A percentile compares a stretch with the other conserved stretches of the same genome.
Conservation (phyloP, 495 filamentous ascomycete genomes). For the Letharia lupina region DNA sequence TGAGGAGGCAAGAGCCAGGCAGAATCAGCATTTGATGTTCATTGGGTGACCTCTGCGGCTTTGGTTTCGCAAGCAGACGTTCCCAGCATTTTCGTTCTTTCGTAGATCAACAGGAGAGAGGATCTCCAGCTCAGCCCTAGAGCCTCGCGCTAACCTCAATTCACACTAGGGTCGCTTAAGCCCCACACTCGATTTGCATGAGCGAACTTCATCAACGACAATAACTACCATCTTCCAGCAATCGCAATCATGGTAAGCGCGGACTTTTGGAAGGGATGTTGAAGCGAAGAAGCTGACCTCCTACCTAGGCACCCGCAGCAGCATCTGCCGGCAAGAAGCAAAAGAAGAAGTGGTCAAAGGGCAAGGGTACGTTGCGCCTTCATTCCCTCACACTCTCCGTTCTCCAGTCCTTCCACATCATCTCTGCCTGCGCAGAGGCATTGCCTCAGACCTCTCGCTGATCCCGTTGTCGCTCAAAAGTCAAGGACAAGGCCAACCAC, state of each 20-base stretch:
- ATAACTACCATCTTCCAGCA: background rate
- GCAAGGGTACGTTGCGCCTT: slow-evolving; percentile 64
- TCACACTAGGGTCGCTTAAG: slow-evolving; percentile 13
- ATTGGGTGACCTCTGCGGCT: no score
- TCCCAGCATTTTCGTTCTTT: no score
- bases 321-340: slow-evolving; percentile 87
- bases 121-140: background rate
- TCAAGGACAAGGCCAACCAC: slow-evolving; percentile 99
- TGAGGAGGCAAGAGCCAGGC: background rate
- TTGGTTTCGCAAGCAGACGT: background rate
- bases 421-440: background rate
- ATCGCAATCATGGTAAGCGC: slow-evolving; percentile 15
- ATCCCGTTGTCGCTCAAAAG: slow-evolving; percentile 39
- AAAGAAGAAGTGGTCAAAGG: slow-evolving; percentile 99
- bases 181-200: slow-evolving; percentile 14
- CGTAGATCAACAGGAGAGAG: background rate
- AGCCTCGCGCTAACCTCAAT: background rate
- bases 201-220: slow-evolving; percentile 3
- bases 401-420: background rate
- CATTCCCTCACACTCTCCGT: background rate
- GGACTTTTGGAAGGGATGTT: background rate
- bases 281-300: slow-evolving; percentile 11
- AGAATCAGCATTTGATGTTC: background rate
- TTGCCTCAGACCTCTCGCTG: background rate
- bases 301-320: slow-evolving; percentile 56